These are phyloP conservation scores for Apiotrichum gamsii DNA, from an alignment of 1,284 basidiomycete genomes.

Conservation along the genomic window DNA sequence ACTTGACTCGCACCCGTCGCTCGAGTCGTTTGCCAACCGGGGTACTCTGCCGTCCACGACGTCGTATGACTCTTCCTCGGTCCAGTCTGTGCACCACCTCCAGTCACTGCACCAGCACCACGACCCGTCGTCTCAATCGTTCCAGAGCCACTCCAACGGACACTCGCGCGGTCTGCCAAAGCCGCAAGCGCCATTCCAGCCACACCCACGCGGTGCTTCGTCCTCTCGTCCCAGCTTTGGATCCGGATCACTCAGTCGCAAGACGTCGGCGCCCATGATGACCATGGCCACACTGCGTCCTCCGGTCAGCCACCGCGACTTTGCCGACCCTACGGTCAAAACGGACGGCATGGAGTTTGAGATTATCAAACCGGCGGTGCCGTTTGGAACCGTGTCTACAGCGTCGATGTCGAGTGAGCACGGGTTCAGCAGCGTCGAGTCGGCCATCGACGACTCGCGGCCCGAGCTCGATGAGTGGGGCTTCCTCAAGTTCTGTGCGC, in stretches of 20 bases:
- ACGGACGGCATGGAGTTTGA: conserved; percentile 46
- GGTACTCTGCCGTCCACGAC: no score
- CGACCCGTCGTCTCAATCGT: background rate
- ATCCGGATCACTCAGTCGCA: background rate
- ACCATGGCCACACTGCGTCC: conserved; percentile 11
- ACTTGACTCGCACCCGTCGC: background rate
- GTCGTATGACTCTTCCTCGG: no score
- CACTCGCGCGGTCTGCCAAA: background rate
- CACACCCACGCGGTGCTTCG: background rate
- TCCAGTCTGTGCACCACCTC: no score
- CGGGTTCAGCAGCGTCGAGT: background rate
- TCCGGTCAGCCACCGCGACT: conserved; percentile 40
- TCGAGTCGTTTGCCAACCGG: background rate
- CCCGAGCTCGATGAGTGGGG: conserved; percentile 45
- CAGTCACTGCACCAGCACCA: background rate
- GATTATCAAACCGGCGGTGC: conserved; percentile 35
- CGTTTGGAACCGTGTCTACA: background rate
- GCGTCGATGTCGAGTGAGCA: conserved; percentile 10
- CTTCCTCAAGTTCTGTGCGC: conserved; percentile 34
- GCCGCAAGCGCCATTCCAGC: background rate
- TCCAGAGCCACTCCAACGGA: background rate
- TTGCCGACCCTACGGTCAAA: conserved; percentile 38
- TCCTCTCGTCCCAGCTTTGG: background rate
- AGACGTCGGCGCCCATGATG: background rate
- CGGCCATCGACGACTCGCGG: conserved; percentile 4